Conservation (phyloP, 2,329 filamentous ascomycete species). For the Tolypocladium guangdongense region DNA sequence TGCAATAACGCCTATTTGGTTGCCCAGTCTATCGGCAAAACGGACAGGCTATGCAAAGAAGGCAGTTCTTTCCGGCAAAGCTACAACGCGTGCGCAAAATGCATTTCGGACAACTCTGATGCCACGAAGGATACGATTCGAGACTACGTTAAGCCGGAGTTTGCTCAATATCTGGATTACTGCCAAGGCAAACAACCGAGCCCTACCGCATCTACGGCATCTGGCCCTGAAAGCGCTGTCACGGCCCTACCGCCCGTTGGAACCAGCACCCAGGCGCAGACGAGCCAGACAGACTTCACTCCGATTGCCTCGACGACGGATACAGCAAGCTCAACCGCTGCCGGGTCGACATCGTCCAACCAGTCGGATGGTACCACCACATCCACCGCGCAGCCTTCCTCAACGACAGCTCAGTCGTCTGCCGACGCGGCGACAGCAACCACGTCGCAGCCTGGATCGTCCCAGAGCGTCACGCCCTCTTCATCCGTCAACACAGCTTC, state of each 20-base stretch:
- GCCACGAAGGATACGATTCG: conserved; percentile 15
- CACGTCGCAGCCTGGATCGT: not conserved
- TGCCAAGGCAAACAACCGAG: conserved; percentile 24
- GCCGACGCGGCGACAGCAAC: not conserved
- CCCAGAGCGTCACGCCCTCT: not conserved
- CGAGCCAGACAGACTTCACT: conserved; percentile 11
- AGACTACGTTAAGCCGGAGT: conserved; percentile 25
- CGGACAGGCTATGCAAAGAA: conserved; percentile 28
- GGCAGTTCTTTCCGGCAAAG: conserved; percentile 29
- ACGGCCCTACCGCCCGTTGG: conserved; percentile 9
- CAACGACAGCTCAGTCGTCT: not conserved
- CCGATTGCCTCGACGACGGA: conserved; percentile 3
- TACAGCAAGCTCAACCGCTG: not conserved
- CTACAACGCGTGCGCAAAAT: conserved; percentile 28
- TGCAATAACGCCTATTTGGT: conserved; percentile 42
- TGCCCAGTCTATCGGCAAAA: conserved; percentile 37
- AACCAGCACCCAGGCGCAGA: conserved; percentile 15
- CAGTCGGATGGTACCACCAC: no score
- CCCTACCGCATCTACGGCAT: conserved; percentile 5
- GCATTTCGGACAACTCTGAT: conserved; percentile 21
- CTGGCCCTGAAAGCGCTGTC: conserved; percentile 13
- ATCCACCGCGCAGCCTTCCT: not conserved
- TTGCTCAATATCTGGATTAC: conserved; percentile 33
- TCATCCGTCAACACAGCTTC: not conserved
- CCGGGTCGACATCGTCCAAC: not conserved